Base-by-base conservation (phyloP, 2,329 filamentous ascomycete genomes). In the Colletotrichum sansevieriae region DNA sequence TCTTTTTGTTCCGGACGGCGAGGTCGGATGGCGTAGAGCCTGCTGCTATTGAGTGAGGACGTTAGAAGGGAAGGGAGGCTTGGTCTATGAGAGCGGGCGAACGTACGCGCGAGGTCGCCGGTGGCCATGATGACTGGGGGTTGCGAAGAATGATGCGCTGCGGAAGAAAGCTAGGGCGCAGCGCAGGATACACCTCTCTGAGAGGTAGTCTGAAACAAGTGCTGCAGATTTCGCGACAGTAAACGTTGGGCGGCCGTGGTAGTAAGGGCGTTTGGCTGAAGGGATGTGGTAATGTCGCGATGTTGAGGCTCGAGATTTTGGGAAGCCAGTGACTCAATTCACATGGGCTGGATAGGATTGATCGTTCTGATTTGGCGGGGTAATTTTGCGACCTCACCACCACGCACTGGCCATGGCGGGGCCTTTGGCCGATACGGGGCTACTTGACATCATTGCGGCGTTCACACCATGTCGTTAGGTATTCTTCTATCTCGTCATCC, bases 1-100 rank as follows among this genome's bases (percentile, higher is more conserved):
- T 69, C 47, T 68, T 71, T 61, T 73, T 73, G 52, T 47, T 72
- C 68, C 72, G 75, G 51, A 74, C 59, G n/a, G 75, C 75, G 22
- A 75, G 71, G 7, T 72, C 62, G 57, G 52, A 52, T 35, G 51
- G 44, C 49, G 46, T 35, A 7, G 55, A 55, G 63, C 56, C 63
- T 13, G 67, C 44, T 63, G 51, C 57, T 69, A 47, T 54, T 39
- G 6, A 2, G 0, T 10, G 41, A 2, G 9, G 4, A 3, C 3
- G 51, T 69, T 25, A 69, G 63, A 22, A 20, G 35, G 33, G n/a
- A 4, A 15, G 6, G 33, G 25, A 29, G 37, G 29, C 29, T 29
- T 29, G 3, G 25, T 63, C 35, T 15, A 18, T 7, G 13, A 15
- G 22, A 25, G 7, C 9, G 29, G 29, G 29, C 29, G 22, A n/a